Base-by-base conservation (phyloP, 108 stramenopile species). In the Nitzschia inconspicua region DNA sequence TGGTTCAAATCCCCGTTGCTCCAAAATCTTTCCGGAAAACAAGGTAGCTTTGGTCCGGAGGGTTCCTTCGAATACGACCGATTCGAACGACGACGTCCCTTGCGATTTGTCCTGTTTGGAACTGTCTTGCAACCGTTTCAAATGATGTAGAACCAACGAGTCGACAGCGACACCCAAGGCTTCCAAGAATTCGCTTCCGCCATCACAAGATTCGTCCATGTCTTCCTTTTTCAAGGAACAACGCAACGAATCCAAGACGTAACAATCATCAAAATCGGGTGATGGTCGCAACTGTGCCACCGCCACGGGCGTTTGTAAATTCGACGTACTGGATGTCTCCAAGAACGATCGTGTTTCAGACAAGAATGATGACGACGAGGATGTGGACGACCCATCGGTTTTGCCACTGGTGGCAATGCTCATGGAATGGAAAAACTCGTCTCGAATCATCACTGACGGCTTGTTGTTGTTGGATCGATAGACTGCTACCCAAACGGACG, bases 381-480 rank as follows among this genome's bases (percentile, higher is more conserved):
- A 48, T 48, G 25, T 60, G 8, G 58, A 43, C 26, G 67, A 78
- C 52, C 18, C 58, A 16, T 28, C 52, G 63, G 37, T 61, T 43
- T 37, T 60, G 47, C 22, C 54, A 6, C 62, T 71, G 3, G 83
- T 85, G 2, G 91, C 86, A 3, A 50, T 47, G 19, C 60, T 63
- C 91, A 93, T 93, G 34, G 86, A 79, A 54, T 76, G 69, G 42
- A 86, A 79, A 58, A 93, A 93, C 41, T 84, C 74, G 67, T 93
- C 91, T 1, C 76, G 72, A 8, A 87, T 70, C 51, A 87, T 74
- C 0, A 88, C 86, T 37, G 78, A 84, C 9, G 91, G 91, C 47
- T 85, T 61, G 53, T 93, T 89, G 67, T 89, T 82, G 29, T 57
- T 75, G 10, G 83, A 83, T 36, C 91, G 78, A 57, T 82, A 93